These are phyloP conservation scores for Sechiopsis laciniata DNA, from an alignment of 306 rosid species.

Conservation along the genomic window DNA sequence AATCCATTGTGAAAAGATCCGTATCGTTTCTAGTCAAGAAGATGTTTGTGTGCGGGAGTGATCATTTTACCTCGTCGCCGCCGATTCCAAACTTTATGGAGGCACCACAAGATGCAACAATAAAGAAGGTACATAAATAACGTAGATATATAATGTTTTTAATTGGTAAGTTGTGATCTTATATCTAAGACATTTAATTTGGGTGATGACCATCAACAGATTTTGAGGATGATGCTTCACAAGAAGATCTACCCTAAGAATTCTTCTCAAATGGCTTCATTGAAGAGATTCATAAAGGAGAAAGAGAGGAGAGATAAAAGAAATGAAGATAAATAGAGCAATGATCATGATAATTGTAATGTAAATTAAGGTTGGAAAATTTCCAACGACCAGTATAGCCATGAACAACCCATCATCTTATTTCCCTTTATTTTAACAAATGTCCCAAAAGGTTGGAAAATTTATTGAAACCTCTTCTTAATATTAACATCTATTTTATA, in stretches of 20 bases:
- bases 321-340: slow-evolving; percentile 29
- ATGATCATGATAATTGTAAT: slow-evolving; percentile 20
- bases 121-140: slow-evolving; percentile 65
- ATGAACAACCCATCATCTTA: background rate
- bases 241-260: slow-evolving; percentile 62
- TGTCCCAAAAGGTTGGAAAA: background rate
- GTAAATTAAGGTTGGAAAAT: slow-evolving; percentile 13
- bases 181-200: background rate
- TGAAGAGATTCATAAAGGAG: slow-evolving; percentile 58
- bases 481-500: background rate
- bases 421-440: slow-evolving; percentile 1
- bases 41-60: slow-evolving; percentile 66
- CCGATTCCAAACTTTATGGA: slow-evolving; percentile 64
- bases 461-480: background rate
- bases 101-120: slow-evolving; percentile 74
- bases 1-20: slow-evolving; percentile 63
- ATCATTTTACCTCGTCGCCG: slow-evolving; percentile 54
- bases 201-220: background rate
- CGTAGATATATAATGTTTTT: background rate
- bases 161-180: background rate
- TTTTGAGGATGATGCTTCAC: slow-evolving; percentile 71
- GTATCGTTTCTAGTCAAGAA: slow-evolving; percentile 75
- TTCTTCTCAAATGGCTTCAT: slow-evolving; percentile 38
- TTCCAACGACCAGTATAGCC: slow-evolving; percentile 9
- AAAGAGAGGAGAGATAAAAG: slow-evolving; percentile 36